A percentile compares a stretch with the other conserved stretches of the same genome.
These are phyloP conservation scores for Cercospora sojina DNA, from an alignment of 2,329 filamentous ascomycete genomes.

Conservation along the genomic window DNA sequence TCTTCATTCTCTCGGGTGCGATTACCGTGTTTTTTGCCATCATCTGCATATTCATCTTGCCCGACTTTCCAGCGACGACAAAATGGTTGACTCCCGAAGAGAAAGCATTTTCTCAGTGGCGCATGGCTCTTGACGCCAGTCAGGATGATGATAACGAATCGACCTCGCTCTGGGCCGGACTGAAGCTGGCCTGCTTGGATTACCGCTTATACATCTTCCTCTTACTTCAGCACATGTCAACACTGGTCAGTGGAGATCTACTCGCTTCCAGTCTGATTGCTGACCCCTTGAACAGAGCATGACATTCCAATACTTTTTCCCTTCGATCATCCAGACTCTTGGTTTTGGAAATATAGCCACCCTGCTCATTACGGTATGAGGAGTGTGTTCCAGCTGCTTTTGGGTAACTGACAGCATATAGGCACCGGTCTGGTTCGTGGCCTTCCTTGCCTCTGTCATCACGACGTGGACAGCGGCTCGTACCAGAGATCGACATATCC, in stretches of 20 bases:
- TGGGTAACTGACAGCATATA: not conserved
- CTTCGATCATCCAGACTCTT: constrained; percentile 6
- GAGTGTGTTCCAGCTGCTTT: no score
- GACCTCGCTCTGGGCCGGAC: constrained; percentile 5
- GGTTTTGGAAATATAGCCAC: constrained; percentile 4
- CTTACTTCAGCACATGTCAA: constrained; percentile 10
- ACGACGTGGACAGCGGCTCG: constrained; percentile 5
- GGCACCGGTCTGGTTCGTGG: constrained; percentile 9
- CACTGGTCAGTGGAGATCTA: not conserved
- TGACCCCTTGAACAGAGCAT: not conserved
- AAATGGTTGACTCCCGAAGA: constrained; percentile 11
- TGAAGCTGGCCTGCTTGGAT: constrained; percentile 9
- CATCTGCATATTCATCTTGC: constrained; percentile 9
- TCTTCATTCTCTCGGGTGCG: constrained; percentile 6
- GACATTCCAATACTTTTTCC: constrained; percentile 15
- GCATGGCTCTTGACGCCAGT: constrained; percentile 7
- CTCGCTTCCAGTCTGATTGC: not conserved
- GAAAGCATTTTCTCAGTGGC: constrained; percentile 8
- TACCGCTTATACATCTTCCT: constrained; percentile 13
- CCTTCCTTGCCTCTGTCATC: constrained; percentile 6
- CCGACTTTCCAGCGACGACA: constrained; percentile 8
- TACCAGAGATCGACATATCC: constrained; percentile 2
- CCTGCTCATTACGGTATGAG: constrained; percentile 3
- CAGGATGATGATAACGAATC: constrained; percentile 11
- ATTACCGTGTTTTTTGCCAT: constrained; percentile 6